Conservation (phyloP, 306 rosid genomes). For the Dalbergia cochinchinensis region DNA sequence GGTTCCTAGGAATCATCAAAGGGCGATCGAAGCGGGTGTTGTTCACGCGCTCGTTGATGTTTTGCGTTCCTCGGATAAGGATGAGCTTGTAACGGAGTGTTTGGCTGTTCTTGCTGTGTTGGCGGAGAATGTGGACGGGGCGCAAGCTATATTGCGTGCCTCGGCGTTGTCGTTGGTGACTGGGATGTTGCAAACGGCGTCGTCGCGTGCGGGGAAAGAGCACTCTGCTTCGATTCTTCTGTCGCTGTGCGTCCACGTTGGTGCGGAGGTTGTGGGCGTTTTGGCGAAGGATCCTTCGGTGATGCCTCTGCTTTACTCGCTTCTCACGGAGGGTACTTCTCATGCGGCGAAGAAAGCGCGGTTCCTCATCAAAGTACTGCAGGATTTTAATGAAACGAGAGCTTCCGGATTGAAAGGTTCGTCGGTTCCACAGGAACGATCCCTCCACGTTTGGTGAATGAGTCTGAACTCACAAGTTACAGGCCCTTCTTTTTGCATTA, state of each 20-base stretch:
- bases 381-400: conserved; percentile 58
- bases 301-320: conserved; percentile 68
- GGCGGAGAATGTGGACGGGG: conserved; percentile 71
- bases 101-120: conserved; percentile 68
- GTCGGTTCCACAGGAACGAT: conserved; percentile 43
- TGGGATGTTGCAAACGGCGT: conserved; percentile 44
- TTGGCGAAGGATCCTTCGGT: conserved; percentile 60
- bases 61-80: conserved; percentile 56
- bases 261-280: conserved; percentile 57
- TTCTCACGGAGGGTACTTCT: conserved; percentile 62
- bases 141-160: conserved; percentile 49
- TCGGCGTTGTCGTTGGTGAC: conserved; percentile 49
- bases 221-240: conserved; percentile 67
- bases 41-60: conserved; percentile 58
- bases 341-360: conserved; percentile 74
- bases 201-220: conserved; percentile 59
- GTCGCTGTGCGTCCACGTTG: conserved; percentile 68
- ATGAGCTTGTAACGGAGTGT: conserved; percentile 60
- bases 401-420: conserved; percentile 50
- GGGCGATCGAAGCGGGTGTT: conserved; percentile 60
- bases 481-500: not conserved
- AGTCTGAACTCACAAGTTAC: not conserved
- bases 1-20: conserved; percentile 57
- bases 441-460: conserved; percentile 53
- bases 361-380: conserved; percentile 68